Conservation (phyloP, 768 basidiomycete species). For the Termitomyces eurrhizus region DNA sequence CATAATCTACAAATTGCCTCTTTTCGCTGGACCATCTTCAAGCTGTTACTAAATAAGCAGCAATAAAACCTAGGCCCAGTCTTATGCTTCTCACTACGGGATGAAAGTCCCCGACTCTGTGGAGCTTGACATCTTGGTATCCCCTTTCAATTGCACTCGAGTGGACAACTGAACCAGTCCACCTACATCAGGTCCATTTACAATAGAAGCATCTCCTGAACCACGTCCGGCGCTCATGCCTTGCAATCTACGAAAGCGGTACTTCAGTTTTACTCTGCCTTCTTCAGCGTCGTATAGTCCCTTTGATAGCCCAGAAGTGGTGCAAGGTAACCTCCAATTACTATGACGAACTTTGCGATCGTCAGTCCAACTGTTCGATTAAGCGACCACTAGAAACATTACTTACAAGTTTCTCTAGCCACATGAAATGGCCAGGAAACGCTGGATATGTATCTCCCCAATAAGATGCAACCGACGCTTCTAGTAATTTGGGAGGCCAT, state of each 20-base stretch:
- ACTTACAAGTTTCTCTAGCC: constrained; percentile 26
- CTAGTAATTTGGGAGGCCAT: constrained; percentile 15
- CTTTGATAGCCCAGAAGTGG: neutral
- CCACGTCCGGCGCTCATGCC: neutral
- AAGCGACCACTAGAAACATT: neutral
- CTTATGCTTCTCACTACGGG: neutral
- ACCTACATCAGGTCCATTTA: too few relatives aligned
- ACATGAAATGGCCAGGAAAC: constrained; percentile 23
- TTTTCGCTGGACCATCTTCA: neutral
- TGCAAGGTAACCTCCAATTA: neutral
- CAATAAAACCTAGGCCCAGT: too few relatives aligned
- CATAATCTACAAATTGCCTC: neutral
- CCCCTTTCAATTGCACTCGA: neutral
- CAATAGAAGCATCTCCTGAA: neutral
- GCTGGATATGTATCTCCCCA: constrained; percentile 24
- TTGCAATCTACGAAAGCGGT: neutral
- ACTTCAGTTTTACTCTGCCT: neutral
- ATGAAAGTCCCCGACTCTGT: neutral
- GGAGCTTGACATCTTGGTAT: neutral
- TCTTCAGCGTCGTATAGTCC: neutral
- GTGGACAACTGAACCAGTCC: neutral
- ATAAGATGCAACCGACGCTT: constrained; percentile 21
- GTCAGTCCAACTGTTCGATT: neutral
- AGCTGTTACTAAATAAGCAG: too few relatives aligned
- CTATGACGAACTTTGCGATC: neutral